Conservation (phyloP, 225 moss, liverwort and hornwort species). For the Polytrichum formosum region DNA sequence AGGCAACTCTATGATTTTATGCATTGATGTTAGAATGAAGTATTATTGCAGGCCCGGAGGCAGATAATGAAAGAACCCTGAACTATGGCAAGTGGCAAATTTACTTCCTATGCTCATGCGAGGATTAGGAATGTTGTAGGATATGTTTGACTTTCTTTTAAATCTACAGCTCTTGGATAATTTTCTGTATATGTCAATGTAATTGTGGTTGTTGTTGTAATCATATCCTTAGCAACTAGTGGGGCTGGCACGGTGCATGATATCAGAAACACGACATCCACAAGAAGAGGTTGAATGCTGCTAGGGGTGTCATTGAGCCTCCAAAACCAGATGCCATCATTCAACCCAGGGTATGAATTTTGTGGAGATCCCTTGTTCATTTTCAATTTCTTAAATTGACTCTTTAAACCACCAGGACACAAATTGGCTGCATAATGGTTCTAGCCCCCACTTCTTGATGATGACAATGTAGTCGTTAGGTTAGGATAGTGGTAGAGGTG, state of each 20-base stretch:
- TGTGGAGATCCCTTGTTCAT: not conserved
- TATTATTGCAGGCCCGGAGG: too few species aligned
- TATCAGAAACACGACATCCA: conserved; percentile 85
- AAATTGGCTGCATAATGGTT: not conserved
- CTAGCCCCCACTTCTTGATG: too few species aligned
- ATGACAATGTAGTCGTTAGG: too few species aligned
- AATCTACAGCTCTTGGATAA: too few species aligned
- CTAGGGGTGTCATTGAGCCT: conserved; percentile 74
- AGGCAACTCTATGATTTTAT: not conserved
- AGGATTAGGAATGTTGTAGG: too few species aligned
- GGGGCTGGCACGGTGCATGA: not conserved
- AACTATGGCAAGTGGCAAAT: too few species aligned
- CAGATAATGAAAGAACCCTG: too few species aligned
- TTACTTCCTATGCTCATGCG: not conserved
- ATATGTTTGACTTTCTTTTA: too few species aligned
- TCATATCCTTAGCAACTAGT: not conserved
- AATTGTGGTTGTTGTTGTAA: not conserved
- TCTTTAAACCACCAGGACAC: not conserved
- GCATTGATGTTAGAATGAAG: too few species aligned
- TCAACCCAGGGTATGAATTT: conserved; percentile 55
- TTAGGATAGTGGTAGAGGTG: too few species aligned
- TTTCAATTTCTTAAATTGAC: not conserved
- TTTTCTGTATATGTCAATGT: too few species aligned
- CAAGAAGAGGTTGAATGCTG: conserved; percentile 76
- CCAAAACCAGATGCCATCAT: conserved; percentile 79